Percentiles rank a stretch among this genome's conserved stretches.
Conservation (phyloP, 306 rosid genomes). For the Pueraria montana region DNA sequence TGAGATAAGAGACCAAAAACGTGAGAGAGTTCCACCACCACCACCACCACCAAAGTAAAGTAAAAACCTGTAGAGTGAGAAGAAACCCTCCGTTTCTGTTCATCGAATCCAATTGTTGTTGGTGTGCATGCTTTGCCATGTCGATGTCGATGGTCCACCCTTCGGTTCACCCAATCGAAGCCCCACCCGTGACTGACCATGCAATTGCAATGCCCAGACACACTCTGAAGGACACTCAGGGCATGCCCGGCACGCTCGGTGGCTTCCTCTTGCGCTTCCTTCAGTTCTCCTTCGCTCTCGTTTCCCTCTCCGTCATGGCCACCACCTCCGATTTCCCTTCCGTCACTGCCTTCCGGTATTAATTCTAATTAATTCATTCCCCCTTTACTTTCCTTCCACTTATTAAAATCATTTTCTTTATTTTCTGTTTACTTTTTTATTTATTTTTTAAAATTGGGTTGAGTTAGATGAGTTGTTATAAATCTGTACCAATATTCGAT, state of each 20-base stretch:
- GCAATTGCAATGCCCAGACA: constrained; percentile 49
- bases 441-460: no score
- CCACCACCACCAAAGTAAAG: no score
- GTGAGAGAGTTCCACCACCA: no score
- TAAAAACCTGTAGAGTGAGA: neutral
- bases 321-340: constrained; percentile 62
- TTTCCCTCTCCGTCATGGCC: constrained; percentile 59
- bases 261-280: constrained; percentile 55
- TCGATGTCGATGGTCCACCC: constrained; percentile 56
- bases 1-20: no score
- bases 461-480: no score
- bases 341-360: constrained; percentile 67
- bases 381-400: no score
- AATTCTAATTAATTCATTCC: neutral
- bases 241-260: constrained; percentile 63
- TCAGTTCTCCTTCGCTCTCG: constrained; percentile 58
- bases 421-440: no score
- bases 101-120: neutral
- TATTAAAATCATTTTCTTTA: no score
- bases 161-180: constrained; percentile 60
- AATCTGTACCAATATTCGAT: no score
- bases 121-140: neutral
- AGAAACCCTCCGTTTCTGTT: neutral
- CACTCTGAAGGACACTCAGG: constrained; percentile 54
- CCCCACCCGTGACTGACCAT: constrained; percentile 44